phyloP scores from a whole-genome alignment of 192 early-diverging fungal species.

The Spizellomyces punctatus region DNA sequence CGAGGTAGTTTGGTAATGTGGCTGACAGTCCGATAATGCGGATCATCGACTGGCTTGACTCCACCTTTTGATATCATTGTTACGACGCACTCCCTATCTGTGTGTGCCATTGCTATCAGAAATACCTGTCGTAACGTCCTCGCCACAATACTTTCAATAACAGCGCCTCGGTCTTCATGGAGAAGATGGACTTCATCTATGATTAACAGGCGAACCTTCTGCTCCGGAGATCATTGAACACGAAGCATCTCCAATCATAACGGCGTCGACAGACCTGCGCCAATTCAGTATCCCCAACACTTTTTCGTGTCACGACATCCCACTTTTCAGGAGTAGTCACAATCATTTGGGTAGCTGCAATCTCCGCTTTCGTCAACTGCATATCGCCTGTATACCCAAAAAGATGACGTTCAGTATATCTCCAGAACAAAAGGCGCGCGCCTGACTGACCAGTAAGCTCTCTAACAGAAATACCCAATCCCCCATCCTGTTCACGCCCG shows the following conservation, averaged over 20 bases:
- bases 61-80: conserved; percentile 37
- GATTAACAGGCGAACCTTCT: conserved; percentile 91
- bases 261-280: conserved; percentile 46
- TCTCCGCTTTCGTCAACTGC: conserved; percentile 95
- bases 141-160: conserved; percentile 95
- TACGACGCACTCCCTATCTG: too few species aligned
- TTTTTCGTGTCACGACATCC: conserved; percentile 99
- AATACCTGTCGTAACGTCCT: conserved; percentile 79
- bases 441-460: conserved; percentile 76
- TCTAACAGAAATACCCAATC: conserved; percentile 82
- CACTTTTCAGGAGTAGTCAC: conserved; percentile 99
- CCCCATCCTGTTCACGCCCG: conserved; percentile 45
- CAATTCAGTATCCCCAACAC: conserved; percentile 91
- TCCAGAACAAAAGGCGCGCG: neutral
- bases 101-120: too few species aligned
- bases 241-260: conserved; percentile 1
- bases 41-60: conserved; percentile 92
- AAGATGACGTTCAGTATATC: neutral
- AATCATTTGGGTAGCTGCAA: conserved; percentile 93
- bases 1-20: conserved; percentile 96
- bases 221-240: neutral
- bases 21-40: conserved; percentile 96
- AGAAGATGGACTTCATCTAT: conserved; percentile 98
- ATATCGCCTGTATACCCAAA: conserved; percentile 70
- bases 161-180: conserved; percentile 94